phyloP scores from a whole-genome alignment of 2,329 filamentous ascomycete species.

The Akanthomyces dipterigenus region DNA sequence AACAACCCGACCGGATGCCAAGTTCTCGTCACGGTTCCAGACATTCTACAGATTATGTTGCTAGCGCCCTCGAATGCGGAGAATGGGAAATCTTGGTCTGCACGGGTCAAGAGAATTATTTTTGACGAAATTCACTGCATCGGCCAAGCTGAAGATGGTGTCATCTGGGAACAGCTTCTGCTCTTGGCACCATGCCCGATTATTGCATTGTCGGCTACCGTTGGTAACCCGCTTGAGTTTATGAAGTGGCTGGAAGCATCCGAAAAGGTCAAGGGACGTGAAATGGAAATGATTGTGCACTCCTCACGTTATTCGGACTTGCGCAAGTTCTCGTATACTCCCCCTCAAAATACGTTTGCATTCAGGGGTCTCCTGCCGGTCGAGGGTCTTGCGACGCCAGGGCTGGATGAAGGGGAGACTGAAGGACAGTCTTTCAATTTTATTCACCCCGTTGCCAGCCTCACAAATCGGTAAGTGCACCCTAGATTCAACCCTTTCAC shows the following conservation, averaged over 20 bases:
- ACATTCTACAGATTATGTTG: constrained; percentile 74
- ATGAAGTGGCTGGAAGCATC: constrained; percentile 59
- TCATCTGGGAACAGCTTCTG: constrained; percentile 73
- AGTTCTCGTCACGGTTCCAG: constrained; percentile 69
- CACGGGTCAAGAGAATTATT: constrained; percentile 65
- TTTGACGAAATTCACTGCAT: constrained; percentile 82
- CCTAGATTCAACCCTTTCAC: not conserved
- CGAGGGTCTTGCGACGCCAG: constrained; percentile 41
- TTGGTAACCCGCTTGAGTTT: constrained; percentile 69
- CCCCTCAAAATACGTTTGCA: constrained; percentile 30
- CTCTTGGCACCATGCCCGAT: constrained; percentile 70
- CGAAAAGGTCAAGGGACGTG: constrained; percentile 55
- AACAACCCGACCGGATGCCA: constrained; percentile 69
- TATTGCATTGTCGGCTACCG: constrained; percentile 71
- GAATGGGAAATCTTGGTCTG: constrained; percentile 50
- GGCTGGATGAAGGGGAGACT: constrained; percentile 37
- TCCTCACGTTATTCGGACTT: constrained; percentile 67
- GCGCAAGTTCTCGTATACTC: constrained; percentile 63
- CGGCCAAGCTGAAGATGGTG: constrained; percentile 66
- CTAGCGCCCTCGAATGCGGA: constrained; percentile 58
- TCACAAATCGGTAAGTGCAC: constrained; percentile 46
- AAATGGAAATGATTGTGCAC: constrained; percentile 63
- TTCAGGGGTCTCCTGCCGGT: constrained; percentile 32
- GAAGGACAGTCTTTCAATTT: constrained; percentile 45
- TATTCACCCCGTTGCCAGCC: constrained; percentile 59